Base-by-base conservation (phyloP, 2,329 filamentous ascomycete genomes). In the Fusarium floridanum region DNA sequence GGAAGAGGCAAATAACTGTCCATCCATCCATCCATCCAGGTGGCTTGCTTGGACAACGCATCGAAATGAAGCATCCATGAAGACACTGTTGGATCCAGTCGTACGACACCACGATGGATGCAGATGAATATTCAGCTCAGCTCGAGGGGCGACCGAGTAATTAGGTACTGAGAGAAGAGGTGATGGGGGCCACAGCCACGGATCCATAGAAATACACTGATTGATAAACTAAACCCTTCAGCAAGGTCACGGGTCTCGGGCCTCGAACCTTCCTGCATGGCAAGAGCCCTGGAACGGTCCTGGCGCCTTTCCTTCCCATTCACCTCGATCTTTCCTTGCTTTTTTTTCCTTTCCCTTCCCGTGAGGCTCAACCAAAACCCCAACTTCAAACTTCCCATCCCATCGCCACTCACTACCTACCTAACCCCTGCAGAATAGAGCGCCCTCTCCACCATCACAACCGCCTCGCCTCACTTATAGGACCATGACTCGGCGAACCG, bases 11-110 rank as follows among this genome's bases (percentile, higher is more conserved):
- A 55, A 7, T 20, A 32, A 34, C n/a, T 43, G 39, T 59, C 67
- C 68, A 67, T 56, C 32, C 20, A 36, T 56, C 32, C 68, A 67
- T 59, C 67, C 68, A 67, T 56, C 32, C 20, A 36, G 22, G 73
- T 71, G 73, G 72, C 72, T 76, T 62, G 50, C 39, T 32, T 70
- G 71, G 71, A 71, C 76, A 77, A 77, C 76, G 61, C 76, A 77
- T 78, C 76, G 67, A 70, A 70, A 60, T 62, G 64, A 55, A 55
- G 48, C 27, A 55, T 32, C 73, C 68, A 72, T 71, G 69, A 67
- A 76, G 74, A 50, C 64, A 29, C 41, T 57, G 60, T 64, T 22
- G 59, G 73, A 61, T 70, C 75, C 75, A 77, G 71, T 77, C 71
- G 71, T 76, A 72, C 66, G 67, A 76, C 68, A 76, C 71, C 75